phyloP scores from a whole-genome alignment of 2,329 filamentous ascomycete species.

The Raffaelea ambrosiae region DNA sequence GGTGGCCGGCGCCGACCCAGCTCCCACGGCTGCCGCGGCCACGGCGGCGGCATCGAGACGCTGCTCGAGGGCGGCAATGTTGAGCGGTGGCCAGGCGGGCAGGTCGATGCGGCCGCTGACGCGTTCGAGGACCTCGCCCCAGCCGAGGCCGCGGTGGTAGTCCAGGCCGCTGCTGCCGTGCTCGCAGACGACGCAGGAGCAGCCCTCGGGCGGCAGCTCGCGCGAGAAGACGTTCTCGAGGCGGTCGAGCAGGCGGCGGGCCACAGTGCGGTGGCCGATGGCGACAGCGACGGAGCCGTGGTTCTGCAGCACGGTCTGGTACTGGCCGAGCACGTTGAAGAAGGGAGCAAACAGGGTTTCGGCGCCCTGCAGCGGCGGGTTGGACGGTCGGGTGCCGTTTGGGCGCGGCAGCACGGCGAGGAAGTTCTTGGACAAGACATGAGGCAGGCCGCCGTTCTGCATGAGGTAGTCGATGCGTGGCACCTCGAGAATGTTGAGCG shows the following conservation, averaged over 20 bases:
- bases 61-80: slow-evolving; percentile 53
- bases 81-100: slow-evolving; percentile 82
- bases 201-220: slow-evolving; percentile 81
- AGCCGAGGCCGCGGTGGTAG: slow-evolving; percentile 68
- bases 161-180: slow-evolving; percentile 33
- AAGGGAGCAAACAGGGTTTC: slow-evolving; percentile 75
- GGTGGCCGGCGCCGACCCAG: slow-evolving; percentile 5
- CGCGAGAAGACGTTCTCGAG: slow-evolving; percentile 91
- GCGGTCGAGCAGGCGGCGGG: slow-evolving; percentile 77
- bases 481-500: slow-evolving; percentile 59
- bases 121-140: slow-evolving; percentile 91
- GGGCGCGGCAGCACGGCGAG: slow-evolving; percentile 54
- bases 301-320: slow-evolving; percentile 69
- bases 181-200: slow-evolving; percentile 76
- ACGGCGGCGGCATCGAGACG: slow-evolving; percentile 47
- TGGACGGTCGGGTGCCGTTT: slow-evolving; percentile 17
- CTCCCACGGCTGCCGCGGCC: slow-evolving; percentile 10
- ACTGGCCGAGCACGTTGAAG: slow-evolving; percentile 76
- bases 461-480: slow-evolving; percentile 88
- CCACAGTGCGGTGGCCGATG: slow-evolving; percentile 91
- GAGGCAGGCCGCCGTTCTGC: slow-evolving; percentile 73
- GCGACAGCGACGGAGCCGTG: slow-evolving; percentile 90
- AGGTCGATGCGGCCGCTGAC: slow-evolving; percentile 83
- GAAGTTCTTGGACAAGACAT: slow-evolving; percentile 64
- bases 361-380: slow-evolving; percentile 57